phyloP scores from a whole-genome alignment of 2,329 filamentous ascomycete species.

The Fusarium anthophilum region DNA sequence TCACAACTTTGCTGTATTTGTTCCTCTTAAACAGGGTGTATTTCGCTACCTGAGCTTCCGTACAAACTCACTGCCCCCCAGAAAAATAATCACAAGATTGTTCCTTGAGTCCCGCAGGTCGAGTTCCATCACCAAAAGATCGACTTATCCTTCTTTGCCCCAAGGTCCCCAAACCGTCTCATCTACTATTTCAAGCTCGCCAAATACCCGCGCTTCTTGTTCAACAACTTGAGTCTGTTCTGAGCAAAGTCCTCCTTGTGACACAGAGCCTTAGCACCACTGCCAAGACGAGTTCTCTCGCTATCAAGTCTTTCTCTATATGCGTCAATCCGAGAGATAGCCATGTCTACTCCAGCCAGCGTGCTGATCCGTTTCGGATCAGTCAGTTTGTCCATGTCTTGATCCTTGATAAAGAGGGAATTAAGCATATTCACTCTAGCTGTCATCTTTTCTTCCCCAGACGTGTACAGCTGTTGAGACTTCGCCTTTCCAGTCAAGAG shows the following conservation, averaged over 20 bases:
- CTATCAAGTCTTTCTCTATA: neutral
- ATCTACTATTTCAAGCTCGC: neutral
- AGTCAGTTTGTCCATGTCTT: neutral
- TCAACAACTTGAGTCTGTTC: rapidly evolving
- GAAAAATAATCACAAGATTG: too few relatives aligned
- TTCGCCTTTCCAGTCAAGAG: neutral
- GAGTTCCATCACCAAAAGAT: too few relatives aligned
- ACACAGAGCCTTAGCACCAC: rapidly evolving
- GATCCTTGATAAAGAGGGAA: neutral
- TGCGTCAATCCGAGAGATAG: neutral
- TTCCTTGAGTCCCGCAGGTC: too few relatives aligned
- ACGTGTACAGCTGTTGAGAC: rapidly evolving
- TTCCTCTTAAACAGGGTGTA: neutral
- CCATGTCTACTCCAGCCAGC: neutral
- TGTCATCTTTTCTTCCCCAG: rapidly evolving
- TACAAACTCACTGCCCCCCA: neutral
- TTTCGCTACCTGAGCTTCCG: neutral
- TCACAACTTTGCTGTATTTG: rapidly evolving
- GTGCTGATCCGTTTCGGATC: neutral
- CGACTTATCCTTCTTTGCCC: neutral
- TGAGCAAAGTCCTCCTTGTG: rapidly evolving
- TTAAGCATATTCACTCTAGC: neutral
- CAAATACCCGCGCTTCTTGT: neutral
- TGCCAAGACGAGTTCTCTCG: rapidly evolving
- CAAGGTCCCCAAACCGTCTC: neutral